These are phyloP conservation scores for Cyathus pygmaeus DNA, from an alignment of 1,284 basidiomycete species.

Conservation along the genomic window DNA sequence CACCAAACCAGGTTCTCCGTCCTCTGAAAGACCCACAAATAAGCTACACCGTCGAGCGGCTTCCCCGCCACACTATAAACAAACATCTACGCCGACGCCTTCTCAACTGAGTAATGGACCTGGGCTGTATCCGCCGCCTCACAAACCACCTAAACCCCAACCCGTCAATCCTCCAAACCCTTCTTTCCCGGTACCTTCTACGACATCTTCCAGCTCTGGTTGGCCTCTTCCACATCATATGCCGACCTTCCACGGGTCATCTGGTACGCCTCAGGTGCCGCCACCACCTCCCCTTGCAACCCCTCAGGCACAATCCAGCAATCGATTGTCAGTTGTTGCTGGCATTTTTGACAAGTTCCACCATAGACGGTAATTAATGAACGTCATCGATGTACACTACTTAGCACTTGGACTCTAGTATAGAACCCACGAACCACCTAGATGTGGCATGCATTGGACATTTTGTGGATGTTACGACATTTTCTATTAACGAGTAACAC, in stretches of 20 bases:
- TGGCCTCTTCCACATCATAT: too few relatives aligned
- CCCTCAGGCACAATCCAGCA: too few relatives aligned
- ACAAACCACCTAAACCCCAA: background rate
- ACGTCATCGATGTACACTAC: too few relatives aligned
- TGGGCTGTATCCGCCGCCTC: slow-evolving; percentile 5
- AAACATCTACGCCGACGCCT: slow-evolving; percentile 54
- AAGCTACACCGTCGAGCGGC: background rate
- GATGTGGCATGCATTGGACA: too few relatives aligned
- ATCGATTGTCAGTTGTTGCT: slow-evolving; percentile 7
- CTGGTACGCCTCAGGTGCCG: background rate
- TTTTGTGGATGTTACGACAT: too few relatives aligned
- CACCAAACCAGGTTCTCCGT: slow-evolving; percentile 1
- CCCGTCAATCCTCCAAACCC: background rate
- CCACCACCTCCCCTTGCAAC: background rate
- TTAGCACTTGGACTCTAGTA: too few relatives aligned
- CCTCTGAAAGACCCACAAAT: slow-evolving; percentile 38
- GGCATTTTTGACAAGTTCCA: slow-evolving; percentile 18
- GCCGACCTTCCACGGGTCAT: background rate
- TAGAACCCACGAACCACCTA: too few relatives aligned
- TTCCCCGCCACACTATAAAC: slow-evolving; percentile 15
- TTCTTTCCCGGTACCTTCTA: slow-evolving; percentile 1
- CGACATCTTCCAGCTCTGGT: background rate
- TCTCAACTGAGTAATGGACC: slow-evolving; percentile 55
- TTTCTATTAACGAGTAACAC: too few relatives aligned
- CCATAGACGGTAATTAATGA: background rate